phyloP scores from a whole-genome alignment of 129 eudicot genomes.

The Pulicaria dysenterica region DNA sequence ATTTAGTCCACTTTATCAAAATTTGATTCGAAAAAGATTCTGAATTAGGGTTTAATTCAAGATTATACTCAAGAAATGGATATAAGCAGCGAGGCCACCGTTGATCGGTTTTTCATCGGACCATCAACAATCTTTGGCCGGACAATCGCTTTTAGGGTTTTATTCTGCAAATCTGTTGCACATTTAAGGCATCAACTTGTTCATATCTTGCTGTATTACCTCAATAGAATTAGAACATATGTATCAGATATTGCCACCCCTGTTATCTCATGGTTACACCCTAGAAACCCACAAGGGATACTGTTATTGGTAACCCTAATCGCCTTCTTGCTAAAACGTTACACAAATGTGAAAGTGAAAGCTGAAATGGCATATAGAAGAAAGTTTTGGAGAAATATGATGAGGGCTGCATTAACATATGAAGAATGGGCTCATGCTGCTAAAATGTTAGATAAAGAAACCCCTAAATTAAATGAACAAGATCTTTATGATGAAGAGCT shows the following conservation, averaged over 20 bases:
- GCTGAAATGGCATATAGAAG: slow-evolving; percentile 92
- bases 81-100: slow-evolving; percentile 80
- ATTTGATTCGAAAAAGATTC: slow-evolving; percentile 7
- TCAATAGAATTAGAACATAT: slow-evolving; percentile 35
- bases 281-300: slow-evolving; percentile 94
- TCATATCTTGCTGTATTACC: slow-evolving; percentile 40
- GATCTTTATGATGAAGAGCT: slow-evolving; percentile 86
- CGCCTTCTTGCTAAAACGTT: slow-evolving; percentile 77
- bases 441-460: slow-evolving; percentile 86
- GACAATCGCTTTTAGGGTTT: slow-evolving; percentile 73
- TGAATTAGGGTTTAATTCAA: slow-evolving; percentile 26
- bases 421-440: slow-evolving; percentile 99
- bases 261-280: slow-evolving; percentile 82
- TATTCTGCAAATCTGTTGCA: slow-evolving; percentile 73
- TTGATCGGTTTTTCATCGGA: slow-evolving; percentile 82
- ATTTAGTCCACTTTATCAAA: background rate
- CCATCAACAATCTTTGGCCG: slow-evolving; percentile 79
- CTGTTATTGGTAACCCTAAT: slow-evolving; percentile 67
- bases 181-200: slow-evolving; percentile 67
- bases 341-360: slow-evolving; percentile 72
- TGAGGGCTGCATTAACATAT: slow-evolving; percentile 81
- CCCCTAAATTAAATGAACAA: slow-evolving; percentile 67
- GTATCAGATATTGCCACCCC: slow-evolving; percentile 45
- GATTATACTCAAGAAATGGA: slow-evolving; percentile 52
- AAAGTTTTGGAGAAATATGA: slow-evolving; percentile 95